Conservation (phyloP, 345 rosid genomes). For the Passiflora organensis region DNA sequence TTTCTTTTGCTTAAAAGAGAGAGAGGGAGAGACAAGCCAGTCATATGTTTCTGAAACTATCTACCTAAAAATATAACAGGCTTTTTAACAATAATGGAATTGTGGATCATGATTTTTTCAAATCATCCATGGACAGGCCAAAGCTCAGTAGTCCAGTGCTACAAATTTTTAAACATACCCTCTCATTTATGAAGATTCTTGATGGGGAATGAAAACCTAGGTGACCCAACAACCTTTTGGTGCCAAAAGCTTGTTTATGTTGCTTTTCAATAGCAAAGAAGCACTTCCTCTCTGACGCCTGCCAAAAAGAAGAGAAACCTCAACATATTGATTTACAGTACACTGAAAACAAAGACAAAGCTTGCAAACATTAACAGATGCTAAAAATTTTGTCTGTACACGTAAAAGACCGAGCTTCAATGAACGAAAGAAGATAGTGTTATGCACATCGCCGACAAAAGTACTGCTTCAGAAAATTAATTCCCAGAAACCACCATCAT, state of each 20-base stretch:
- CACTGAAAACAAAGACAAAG: background rate
- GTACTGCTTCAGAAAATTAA: too few species aligned
- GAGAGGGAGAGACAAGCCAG: background rate
- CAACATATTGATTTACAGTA: background rate
- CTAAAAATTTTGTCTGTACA: background rate
- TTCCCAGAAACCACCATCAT: too few species aligned
- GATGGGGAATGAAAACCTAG: slow-evolving; percentile 15
- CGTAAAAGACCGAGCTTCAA: too few species aligned
- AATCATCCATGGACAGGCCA: background rate
- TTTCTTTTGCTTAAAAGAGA: background rate
- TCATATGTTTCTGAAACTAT: background rate
- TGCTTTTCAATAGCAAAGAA: slow-evolving; percentile 16
- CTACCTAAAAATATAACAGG: background rate
- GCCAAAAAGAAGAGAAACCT: slow-evolving; percentile 9
- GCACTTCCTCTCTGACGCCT: slow-evolving; percentile 29
- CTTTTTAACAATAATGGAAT: background rate
- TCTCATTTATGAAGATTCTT: slow-evolving; percentile 13
- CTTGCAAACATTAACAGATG: background rate
- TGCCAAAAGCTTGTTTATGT: slow-evolving; percentile 6
- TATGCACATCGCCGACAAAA: too few species aligned
- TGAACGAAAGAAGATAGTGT: too few species aligned
- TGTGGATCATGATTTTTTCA: background rate
- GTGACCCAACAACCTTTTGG: slow-evolving; percentile 18
- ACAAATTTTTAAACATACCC: slow-evolving; percentile 25
- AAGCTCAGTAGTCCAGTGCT: background rate